phyloP scores from a whole-genome alignment of 2,329 filamentous ascomycete species.

The Drechmeria coniospora region DNA sequence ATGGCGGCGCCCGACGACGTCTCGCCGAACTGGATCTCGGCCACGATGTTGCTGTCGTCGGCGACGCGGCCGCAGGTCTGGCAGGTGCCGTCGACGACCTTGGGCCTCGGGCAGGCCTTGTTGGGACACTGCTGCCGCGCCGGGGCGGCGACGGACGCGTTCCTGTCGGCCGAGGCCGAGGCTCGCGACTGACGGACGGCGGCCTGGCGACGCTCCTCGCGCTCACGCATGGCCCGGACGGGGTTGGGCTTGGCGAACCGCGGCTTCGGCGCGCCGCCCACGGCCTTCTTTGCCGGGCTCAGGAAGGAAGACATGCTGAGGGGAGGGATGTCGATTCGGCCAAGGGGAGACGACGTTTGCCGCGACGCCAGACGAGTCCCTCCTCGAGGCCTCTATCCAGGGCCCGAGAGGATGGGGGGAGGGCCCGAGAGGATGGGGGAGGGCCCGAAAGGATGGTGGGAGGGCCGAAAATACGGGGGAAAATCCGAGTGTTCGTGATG shows the following conservation, averaged over 20 bases:
- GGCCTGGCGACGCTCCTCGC: conserved; percentile 27
- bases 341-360: too few relatives aligned
- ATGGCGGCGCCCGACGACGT: conserved; percentile 70
- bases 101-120: conserved; percentile 42
- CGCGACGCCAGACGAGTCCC: too few relatives aligned
- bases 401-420: too few relatives aligned
- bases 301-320: conserved; percentile 37
- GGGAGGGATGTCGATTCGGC: too few relatives aligned
- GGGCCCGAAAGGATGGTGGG: too few relatives aligned
- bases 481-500: too few relatives aligned
- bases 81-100: conserved; percentile 55
- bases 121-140: conserved; percentile 38
- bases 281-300: conserved; percentile 22
- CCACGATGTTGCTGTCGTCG: conserved; percentile 76
- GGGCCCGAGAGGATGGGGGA: too few relatives aligned
- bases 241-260: conserved; percentile 29
- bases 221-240: conserved; percentile 35
- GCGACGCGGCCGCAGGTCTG: conserved; percentile 72
- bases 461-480: too few relatives aligned
- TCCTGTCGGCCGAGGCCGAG: conserved; percentile 12
- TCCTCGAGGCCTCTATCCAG: too few relatives aligned
- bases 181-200: conserved; percentile 13
- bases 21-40: conserved; percentile 86
- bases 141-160: conserved; percentile 16
- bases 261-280: conserved; percentile 17